Base-by-base conservation (phyloP, 202 grass and related monocot species). In the Hordeum pubiflorum region DNA sequence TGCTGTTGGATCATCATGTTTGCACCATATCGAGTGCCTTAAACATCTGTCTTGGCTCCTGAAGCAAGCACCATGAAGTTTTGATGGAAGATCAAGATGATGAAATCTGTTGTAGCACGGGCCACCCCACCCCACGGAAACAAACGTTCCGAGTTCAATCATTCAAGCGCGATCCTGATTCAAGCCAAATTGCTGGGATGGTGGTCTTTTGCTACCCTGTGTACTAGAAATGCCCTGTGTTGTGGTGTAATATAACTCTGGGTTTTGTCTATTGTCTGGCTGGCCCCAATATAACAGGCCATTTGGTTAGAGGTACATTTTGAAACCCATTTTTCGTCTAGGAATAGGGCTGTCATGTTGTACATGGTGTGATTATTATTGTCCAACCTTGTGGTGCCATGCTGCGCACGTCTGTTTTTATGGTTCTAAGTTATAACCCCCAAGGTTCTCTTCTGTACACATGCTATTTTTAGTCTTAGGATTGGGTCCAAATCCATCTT, bases 331-430 rank as follows among this genome's bases (percentile, higher is more conserved):
- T 72, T 86, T 52, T 52, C 48, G 6, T 74, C 4, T 90, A 90
- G 88, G 75, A 80, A 83, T 83, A 86, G 84, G 75, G 80, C 56
- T 80, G 62, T 86, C 84, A 83, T 86, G 80, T 76, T 90, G 88
- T 90, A 90, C 84, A 90, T 90, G 88, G 63, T 83, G 80, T 89
- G 79, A 55, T 68, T 37, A 86, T 90, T 75, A 86, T 83, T 83
- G 84, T 86, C 79, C 75, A 80, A 83, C 55, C 80, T 34, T 69
- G 88, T 80, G 52, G 52, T 55, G 83, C 88, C 79, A 69, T 83
- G 83, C 6, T 70, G 87, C 63, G 69, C 83, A 83, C 74, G 68
- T 79, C 23, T 66, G 38, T 71, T 64, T 63, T 64, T 76, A 48
- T 74, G 75, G 26, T 64, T 86, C 83, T 79, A 43, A 43, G 39